phyloP scores from a whole-genome alignment of 805 yeast species.

The Saccharomycopsis sp. region DNA sequence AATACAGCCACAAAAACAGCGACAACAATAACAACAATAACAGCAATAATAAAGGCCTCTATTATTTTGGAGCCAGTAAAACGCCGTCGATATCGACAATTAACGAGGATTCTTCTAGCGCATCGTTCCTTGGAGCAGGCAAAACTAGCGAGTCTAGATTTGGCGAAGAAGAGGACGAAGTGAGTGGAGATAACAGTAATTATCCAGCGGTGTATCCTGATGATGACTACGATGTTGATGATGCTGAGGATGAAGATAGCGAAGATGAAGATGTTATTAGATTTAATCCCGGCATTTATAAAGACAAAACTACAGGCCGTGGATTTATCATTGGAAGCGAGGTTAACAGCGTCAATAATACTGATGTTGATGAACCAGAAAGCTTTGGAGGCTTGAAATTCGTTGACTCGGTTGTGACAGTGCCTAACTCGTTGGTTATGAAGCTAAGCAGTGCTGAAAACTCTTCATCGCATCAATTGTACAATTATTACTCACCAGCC shows the following conservation, averaged over 20 bases:
- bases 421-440: constrained; percentile 15
- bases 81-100: constrained; percentile 15
- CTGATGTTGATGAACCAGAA: constrained; percentile 3
- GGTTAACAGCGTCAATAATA: constrained; percentile 3
- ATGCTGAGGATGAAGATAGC: background rate
- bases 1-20: background rate
- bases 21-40: background rate
- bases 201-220: background rate
- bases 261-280: constrained; percentile 10
- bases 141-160: background rate
- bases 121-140: background rate
- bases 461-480: constrained; percentile 10
- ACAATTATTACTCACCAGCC: background rate
- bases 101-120: constrained; percentile 5
- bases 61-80: constrained; percentile 5
- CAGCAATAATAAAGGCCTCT: background rate
- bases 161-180: constrained; percentile 1
- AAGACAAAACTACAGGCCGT: background rate
- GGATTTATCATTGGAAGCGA: background rate
- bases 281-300: constrained; percentile 4
- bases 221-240: background rate
- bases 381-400: background rate
- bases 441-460: constrained; percentile 12
- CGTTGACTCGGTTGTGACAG: constrained; percentile 18
- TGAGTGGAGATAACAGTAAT: background rate